Base-by-base conservation (phyloP, 768 basidiomycete species). In the Porphyrellus cyaneotinctus region DNA sequence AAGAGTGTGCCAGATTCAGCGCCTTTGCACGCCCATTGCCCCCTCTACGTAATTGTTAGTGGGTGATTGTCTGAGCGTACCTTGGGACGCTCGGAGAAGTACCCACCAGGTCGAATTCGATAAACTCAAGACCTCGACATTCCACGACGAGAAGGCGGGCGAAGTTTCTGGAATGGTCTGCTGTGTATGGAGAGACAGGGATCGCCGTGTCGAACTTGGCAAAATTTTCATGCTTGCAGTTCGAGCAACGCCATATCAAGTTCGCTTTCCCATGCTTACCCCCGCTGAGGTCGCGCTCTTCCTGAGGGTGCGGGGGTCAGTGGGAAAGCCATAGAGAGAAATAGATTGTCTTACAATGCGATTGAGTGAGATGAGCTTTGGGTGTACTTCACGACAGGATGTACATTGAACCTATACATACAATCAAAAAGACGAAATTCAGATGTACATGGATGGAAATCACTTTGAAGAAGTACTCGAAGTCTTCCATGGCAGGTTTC, bases 91-190 rank as follows among this genome's bases (percentile, higher is more conserved):
- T 28, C 5, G 26, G 26, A 28, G 26, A 4, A 33, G 23, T 20
- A 60, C 77, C 46, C 63, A 89, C 91, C 61, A 87, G 87, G 65
- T 91, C 83, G 65, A 95, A 95, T 6, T 70, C 81, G 8, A 74
- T 75, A 56, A 95, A 88, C 64, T 95, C 92, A 17, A 95, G 77
- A 6, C 92, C 93, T 23, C 92, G 79, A 64, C 92, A 95, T 59
- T 95, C 92, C 36, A 95, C 72, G 4, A 78, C 77, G 8, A 92
- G 69, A 26, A 95, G 71, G 5, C 85, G 81, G 1, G 77, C 78
- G 43, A 85, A 84, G 43, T 81, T 75, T 10, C 75, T 83, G 22
- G 74, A 75, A 50, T 82, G 80, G 54, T 87, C 84, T 22, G 76
- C 73, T 1, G 69, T 73, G 67, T 92, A 91, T 1, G 87, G 72